phyloP scores from a whole-genome alignment of 2,329 filamentous ascomycete genomes.

The Trichoderma koningii region DNA sequence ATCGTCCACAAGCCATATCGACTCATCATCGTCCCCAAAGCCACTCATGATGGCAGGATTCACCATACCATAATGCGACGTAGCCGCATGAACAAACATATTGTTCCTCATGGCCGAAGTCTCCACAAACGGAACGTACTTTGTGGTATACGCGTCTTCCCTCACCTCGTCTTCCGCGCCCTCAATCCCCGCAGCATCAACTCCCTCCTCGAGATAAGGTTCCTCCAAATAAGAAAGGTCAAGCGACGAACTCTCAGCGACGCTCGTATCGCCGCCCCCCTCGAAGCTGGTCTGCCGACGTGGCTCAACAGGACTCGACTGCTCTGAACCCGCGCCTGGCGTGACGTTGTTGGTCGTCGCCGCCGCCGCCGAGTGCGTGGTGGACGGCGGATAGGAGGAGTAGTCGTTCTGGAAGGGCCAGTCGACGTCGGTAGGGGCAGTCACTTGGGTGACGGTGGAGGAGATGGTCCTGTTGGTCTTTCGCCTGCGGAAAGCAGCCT shows the following conservation, averaged over 20 bases:
- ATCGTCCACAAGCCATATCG: constrained; percentile 38
- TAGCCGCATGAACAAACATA: constrained; percentile 34
- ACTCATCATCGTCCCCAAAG: constrained; percentile 38
- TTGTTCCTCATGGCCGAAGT: constrained; percentile 34
- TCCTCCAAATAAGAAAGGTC: constrained; percentile 1
- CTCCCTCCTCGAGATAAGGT: constrained; percentile 2
- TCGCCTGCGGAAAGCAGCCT: constrained; percentile 32
- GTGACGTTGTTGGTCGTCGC: not conserved
- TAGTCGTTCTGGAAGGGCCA: constrained; percentile 25
- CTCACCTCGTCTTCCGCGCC: constrained; percentile 8
- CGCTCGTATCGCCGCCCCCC: not conserved
- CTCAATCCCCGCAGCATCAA: constrained; percentile 8
- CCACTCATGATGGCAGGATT: constrained; percentile 38
- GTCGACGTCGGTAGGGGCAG: constrained; percentile 20
- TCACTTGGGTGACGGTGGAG: constrained; percentile 21
- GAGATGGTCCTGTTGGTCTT: constrained; percentile 19
- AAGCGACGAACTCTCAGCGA: not conserved
- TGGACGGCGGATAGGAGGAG: constrained; percentile 9
- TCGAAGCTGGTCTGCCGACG: not conserved
- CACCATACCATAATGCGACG: constrained; percentile 37
- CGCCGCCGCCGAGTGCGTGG: not conserved
- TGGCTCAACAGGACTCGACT: not conserved
- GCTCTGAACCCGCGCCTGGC: not conserved
- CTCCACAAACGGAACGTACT: constrained; percentile 34
- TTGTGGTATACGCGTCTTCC: constrained; percentile 25